A percentile compares a stretch with the other conserved stretches of the same genome.
Conservation (phyloP, 2,329 filamentous ascomycete genomes). For the Hypoxylon sp. region DNA sequence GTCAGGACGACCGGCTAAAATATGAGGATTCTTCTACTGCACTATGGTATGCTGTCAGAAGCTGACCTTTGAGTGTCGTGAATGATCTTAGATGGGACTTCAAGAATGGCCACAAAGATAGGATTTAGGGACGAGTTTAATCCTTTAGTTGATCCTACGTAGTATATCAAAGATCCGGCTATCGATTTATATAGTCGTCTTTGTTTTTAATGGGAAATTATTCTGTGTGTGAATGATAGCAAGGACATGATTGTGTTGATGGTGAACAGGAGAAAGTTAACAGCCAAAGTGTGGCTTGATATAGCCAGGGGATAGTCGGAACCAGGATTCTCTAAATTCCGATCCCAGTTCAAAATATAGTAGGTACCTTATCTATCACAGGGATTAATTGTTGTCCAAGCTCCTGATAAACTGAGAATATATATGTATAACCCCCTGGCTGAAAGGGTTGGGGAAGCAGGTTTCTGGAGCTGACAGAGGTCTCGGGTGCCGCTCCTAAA, state of each 20-base stretch:
- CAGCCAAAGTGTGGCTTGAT: slow-evolving; percentile 16
- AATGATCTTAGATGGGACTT: slow-evolving; percentile 41
- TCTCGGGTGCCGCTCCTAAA: not conserved
- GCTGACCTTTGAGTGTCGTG: slow-evolving; percentile 41
- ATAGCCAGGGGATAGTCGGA: not conserved
- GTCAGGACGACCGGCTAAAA: slow-evolving; percentile 40
- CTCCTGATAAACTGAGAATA: not conserved
- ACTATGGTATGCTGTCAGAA: slow-evolving; percentile 33
- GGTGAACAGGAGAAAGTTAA: slow-evolving; percentile 10
- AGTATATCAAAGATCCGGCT: slow-evolving; percentile 22
- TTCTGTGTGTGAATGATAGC: not conserved
- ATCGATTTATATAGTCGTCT: slow-evolving; percentile 17
- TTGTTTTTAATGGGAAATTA: slow-evolving; percentile 16
- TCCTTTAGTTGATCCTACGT: slow-evolving; percentile 25
- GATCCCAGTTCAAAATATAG: not conserved
- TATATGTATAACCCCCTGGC: not conserved
- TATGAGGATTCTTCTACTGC: slow-evolving; percentile 31
- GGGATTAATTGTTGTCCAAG: not conserved
- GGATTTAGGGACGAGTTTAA: not conserved
- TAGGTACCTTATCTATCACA: not conserved
- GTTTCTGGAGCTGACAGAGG: not conserved
- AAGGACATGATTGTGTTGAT: slow-evolving; percentile 3
- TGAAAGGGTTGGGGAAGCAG: not conserved
- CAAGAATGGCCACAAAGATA: slow-evolving; percentile 36
- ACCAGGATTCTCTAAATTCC: not conserved